phyloP scores from a whole-genome alignment of 2,329 filamentous ascomycete species.

The Paraphoma chrysanthemicola region DNA sequence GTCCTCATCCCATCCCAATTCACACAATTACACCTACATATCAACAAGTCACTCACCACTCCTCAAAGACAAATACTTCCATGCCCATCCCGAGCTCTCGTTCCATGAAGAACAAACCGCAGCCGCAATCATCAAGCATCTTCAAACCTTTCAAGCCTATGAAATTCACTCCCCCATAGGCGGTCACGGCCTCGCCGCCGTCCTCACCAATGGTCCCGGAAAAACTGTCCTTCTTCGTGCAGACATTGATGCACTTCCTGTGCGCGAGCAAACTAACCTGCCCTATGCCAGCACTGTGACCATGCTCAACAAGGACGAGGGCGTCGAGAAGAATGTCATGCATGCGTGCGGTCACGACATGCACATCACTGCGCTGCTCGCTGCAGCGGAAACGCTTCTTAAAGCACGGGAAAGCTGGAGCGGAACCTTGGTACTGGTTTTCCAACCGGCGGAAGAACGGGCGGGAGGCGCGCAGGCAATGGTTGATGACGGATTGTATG shows the following conservation, averaged over 20 bases:
- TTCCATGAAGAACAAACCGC: constrained; percentile 45
- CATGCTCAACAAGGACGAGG: constrained; percentile 52
- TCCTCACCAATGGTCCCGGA: constrained; percentile 63
- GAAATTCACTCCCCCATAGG: constrained; percentile 62
- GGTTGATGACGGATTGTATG: constrained; percentile 66
- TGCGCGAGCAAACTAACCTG: constrained; percentile 63
- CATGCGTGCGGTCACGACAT: constrained; percentile 72
- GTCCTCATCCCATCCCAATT: background rate
- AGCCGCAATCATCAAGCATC: constrained; percentile 34
- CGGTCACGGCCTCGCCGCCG: constrained; percentile 64
- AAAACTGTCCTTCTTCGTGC: constrained; percentile 65
- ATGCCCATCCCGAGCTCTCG: constrained; percentile 45
- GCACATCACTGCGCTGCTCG: constrained; percentile 67
- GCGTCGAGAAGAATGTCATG: constrained; percentile 65
- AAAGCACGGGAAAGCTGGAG: constrained; percentile 58
- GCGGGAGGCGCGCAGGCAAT: constrained; percentile 68
- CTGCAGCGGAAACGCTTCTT: constrained; percentile 60
- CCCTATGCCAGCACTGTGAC: constrained; percentile 61
- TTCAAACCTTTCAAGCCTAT: constrained; percentile 43
- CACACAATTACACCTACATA: background rate
- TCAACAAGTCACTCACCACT: background rate
- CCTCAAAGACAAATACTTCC: constrained; percentile 41
- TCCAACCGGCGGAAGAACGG: constrained; percentile 73
- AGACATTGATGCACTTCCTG: constrained; percentile 68
- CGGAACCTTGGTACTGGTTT: constrained; percentile 69